Base-by-base conservation (phyloP, 345 rosid species). In the Hypericum androsaemum region DNA sequence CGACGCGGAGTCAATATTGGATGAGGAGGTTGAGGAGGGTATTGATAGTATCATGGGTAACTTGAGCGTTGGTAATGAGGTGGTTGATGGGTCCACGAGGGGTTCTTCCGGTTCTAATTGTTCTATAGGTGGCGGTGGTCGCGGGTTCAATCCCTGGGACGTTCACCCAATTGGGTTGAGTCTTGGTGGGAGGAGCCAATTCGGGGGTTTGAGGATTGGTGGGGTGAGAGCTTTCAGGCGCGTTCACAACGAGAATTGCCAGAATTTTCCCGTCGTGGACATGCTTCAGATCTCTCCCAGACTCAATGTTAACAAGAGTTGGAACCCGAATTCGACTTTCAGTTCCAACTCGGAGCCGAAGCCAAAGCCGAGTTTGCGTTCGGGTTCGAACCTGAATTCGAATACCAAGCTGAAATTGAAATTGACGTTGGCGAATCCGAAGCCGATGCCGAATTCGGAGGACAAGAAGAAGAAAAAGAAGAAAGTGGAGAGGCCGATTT, bases 11-110 rank as follows among this genome's bases (percentile, higher is more conserved):
- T 88, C 96, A 62, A 84, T 88, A 57, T 74, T 88, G 0, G 94
- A 80, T 16, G 94, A 82, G 53, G 96, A 84, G 50, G 60, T 71
- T 4, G 84, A 74, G 59, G 81, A 72, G 57, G 94, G 96, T 0
- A 75, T 87, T 55, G 89, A 88, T 51, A 77, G 84, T 62, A 88
- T 88, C 53, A 84, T 88, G 94, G 96, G 88, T 13, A 74, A 66
- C 39, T 28, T 58, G 8, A 42, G 67, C 12, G 73, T 58, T 7
- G 53, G 55, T 3, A 61, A 50, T 8, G 83, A 64, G 6, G 49
- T 36, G 35, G 14, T 12, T 7, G 57, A 55, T 13, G 55, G 2
- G 32, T 22, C 32, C 32, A 22, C 32, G 32, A 22, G 32, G 32
- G 32, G 32, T n/a, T n/a, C n/a, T n/a, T n/a, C n/a, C n/a, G n/a